These are phyloP conservation scores for Chalciporus chontae DNA, from an alignment of 768 basidiomycete genomes.

Conservation along the genomic window DNA sequence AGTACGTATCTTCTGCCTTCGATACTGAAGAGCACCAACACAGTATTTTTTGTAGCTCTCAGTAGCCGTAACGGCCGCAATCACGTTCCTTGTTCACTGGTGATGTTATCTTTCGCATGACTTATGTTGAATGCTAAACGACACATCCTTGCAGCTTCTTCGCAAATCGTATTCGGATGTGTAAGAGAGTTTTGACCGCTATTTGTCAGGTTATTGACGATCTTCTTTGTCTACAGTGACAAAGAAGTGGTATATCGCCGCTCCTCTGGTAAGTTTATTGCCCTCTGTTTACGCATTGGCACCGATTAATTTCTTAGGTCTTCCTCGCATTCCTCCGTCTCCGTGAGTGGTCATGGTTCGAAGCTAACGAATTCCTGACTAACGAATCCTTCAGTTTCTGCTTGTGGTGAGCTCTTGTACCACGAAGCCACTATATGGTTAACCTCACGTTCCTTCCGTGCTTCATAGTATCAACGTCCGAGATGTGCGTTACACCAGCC, in stretches of 20 bases:
- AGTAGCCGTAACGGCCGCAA: constrained; percentile 27
- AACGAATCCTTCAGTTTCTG: constrained; percentile 21
- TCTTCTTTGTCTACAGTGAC: constrained; percentile 22
- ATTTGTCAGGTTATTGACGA: constrained; percentile 2
- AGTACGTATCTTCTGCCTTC: constrained; percentile 8
- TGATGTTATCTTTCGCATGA: constrained; percentile 1
- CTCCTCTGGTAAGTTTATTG: constrained; percentile 21
- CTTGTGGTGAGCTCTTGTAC: constrained; percentile 22
- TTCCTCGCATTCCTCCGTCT: constrained; percentile 34
- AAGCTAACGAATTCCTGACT: neutral
- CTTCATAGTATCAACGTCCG: constrained; percentile 29
- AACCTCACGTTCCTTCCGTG: neutral
- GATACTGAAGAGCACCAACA: neutral
- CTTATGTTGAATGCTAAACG: neutral
- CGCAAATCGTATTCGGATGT: constrained; percentile 32
- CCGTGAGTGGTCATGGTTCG: constrained; percentile 14
- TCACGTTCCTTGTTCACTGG: constrained; percentile 36
- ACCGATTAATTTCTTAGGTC: constrained; percentile 8
- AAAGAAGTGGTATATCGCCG: constrained; percentile 31
- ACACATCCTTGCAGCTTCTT: constrained; percentile 22
- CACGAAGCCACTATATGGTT: neutral
- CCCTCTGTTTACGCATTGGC: neutral
- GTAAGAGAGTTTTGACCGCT: constrained; percentile 12
- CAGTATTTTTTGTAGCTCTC: constrained; percentile 20
- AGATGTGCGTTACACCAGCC: constrained; percentile 21